Conservation (phyloP, 139 green algal genomes). For the Pleodorina starrii region DNA sequence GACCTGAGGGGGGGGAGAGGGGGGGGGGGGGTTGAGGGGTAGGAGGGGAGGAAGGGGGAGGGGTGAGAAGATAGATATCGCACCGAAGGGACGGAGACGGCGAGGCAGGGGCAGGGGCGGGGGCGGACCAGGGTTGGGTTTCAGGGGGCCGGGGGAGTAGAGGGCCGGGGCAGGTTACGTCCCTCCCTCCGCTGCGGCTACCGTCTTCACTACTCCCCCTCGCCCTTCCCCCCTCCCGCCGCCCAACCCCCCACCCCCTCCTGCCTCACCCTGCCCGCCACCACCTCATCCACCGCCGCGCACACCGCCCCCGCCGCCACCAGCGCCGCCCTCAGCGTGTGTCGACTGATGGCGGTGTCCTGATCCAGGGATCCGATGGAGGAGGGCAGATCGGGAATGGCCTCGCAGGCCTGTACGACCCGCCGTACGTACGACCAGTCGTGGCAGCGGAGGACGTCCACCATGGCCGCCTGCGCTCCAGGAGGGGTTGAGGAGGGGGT, state of each 20-base stretch:
- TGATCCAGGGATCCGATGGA: constrained; percentile 81
- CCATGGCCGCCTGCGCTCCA: constrained; percentile 60
- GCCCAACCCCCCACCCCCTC: not conserved
- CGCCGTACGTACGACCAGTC: constrained; percentile 88
- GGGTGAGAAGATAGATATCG: not conserved
- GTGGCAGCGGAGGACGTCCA: constrained; percentile 89
- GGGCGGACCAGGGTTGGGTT: no score
- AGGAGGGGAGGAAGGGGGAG: not conserved
- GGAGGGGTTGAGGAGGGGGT: not conserved
- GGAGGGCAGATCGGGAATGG: constrained; percentile 61
- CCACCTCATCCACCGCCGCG: constrained; percentile 79
- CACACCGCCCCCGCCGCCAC: constrained; percentile 82
- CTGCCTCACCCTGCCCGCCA: constrained; percentile 58
- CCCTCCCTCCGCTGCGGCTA: no score
- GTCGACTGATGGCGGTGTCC: constrained; percentile 87
- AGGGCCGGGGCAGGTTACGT: no score
- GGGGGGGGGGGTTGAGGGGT: not conserved
- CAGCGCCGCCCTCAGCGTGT: constrained; percentile 83
- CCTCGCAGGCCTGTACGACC: constrained; percentile 69
- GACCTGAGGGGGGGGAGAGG: constrained; percentile 51
- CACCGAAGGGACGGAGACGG: not conserved
- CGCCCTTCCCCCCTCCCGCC: not conserved
- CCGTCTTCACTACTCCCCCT: no score
- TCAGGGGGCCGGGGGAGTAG: no score
- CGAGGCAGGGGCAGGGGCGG: not conserved